A percentile compares a stretch with the other conserved stretches of the same genome.
Conservation (phyloP, 192 early-diverging fungal species). For the Coemansia erecta region DNA sequence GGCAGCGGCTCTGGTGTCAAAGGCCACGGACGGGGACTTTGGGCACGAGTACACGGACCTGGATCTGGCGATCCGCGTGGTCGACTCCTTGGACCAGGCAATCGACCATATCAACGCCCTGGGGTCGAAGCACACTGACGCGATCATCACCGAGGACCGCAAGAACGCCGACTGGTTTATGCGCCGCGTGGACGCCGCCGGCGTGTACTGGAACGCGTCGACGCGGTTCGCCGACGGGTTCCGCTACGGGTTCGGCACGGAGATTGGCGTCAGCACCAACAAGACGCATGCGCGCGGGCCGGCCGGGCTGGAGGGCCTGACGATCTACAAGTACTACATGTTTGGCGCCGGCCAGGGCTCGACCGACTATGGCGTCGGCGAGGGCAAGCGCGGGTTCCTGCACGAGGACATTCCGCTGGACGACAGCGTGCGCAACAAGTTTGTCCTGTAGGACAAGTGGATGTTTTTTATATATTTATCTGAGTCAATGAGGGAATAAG, state of each 20-base stretch:
- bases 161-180: constrained; percentile 79
- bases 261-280: constrained; percentile 97
- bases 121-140: constrained; percentile 94
- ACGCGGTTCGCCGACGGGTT: constrained; percentile 98
- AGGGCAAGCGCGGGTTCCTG: constrained; percentile 64
- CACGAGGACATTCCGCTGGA: constrained; percentile 65
- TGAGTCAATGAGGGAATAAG: too few relatives aligned
- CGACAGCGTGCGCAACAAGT: constrained; percentile 37
- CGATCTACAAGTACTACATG: constrained; percentile 97
- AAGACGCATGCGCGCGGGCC: constrained; percentile 99
- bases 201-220: constrained; percentile 95
- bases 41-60: constrained; percentile 90
- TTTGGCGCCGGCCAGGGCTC: constrained; percentile 87
- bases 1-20: constrained; percentile 11
- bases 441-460: constrained; percentile 44
- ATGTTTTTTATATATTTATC: too few relatives aligned
- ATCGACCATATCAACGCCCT: constrained; percentile 92
- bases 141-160: constrained; percentile 82
- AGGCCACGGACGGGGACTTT: constrained; percentile 61
- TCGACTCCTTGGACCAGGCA: constrained; percentile 71
- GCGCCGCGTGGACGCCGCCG: constrained; percentile 93
- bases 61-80: constrained; percentile 78
- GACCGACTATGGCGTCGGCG: constrained; percentile 73
- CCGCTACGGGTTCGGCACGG: constrained; percentile 97
- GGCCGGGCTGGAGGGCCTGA: constrained; percentile 93